Conservation (phyloP, 2,329 filamentous ascomycete genomes). For the Arthroderma sp. region DNA sequence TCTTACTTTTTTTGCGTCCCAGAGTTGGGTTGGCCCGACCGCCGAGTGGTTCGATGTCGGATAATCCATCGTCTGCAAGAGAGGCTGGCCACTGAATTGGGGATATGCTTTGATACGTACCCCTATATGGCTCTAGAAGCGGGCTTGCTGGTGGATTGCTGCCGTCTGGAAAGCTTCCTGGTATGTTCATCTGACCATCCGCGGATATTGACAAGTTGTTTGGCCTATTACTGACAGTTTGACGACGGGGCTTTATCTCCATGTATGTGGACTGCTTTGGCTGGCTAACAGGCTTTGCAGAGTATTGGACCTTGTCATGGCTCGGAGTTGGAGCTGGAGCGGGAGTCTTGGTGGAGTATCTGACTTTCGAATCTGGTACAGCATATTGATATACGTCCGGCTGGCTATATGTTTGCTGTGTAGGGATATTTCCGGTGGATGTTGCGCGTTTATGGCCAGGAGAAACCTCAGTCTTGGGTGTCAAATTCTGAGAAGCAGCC, state of each 20-base stretch:
- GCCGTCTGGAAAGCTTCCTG: slow-evolving; percentile 21
- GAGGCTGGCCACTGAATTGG: slow-evolving; percentile 77
- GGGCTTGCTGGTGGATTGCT: slow-evolving; percentile 61
- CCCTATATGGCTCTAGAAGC: slow-evolving; percentile 79
- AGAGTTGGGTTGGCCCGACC: slow-evolving; percentile 12
- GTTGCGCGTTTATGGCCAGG: slow-evolving; percentile 23
- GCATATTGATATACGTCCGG: slow-evolving; percentile 29
- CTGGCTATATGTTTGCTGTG: slow-evolving; percentile 22
- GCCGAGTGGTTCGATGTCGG: slow-evolving; percentile 38
- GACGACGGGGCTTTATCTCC: slow-evolving; percentile 16
- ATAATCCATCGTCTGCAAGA: slow-evolving; percentile 46
- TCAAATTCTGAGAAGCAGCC: slow-evolving; percentile 11
- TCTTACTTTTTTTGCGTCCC: slow-evolving; percentile 16
- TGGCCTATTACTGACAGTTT: slow-evolving; percentile 17
- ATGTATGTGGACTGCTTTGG: slow-evolving; percentile 17
- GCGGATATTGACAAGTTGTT: slow-evolving; percentile 29
- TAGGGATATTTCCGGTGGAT: slow-evolving; percentile 19
- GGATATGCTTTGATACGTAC: slow-evolving; percentile 87
- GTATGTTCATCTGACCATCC: slow-evolving; percentile 26
- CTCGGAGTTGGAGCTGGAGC: not conserved
- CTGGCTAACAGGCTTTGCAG: slow-evolving; percentile 19
- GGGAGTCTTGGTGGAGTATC: slow-evolving; percentile 24
- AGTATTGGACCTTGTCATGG: slow-evolving; percentile 12
- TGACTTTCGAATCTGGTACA: slow-evolving; percentile 28
- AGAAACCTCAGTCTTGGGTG: slow-evolving; percentile 16